A percentile compares a stretch with the other conserved stretches of the same genome.
These are phyloP conservation scores for Ceratobasidium sp. DNA, from an alignment of 1,284 basidiomycete species.

Conservation along the genomic window DNA sequence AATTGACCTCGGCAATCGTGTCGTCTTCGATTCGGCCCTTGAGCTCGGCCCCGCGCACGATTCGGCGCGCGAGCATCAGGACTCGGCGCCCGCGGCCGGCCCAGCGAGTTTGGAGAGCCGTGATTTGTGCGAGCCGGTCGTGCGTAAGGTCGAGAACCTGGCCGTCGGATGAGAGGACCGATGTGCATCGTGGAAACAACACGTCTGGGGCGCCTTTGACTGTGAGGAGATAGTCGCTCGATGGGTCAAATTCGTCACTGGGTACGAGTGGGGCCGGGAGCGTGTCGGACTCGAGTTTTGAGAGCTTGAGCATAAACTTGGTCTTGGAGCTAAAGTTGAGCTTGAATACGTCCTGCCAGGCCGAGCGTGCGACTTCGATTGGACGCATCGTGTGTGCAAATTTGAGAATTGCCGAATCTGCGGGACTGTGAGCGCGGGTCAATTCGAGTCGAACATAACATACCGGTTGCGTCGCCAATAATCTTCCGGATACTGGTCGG, in stretches of 20 bases:
- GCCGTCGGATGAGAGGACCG: constrained; percentile 46
- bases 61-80: constrained; percentile 43
- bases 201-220: constrained; percentile 54
- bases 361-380: constrained; percentile 37
- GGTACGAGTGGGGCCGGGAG: constrained; percentile 45
- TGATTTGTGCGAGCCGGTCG: constrained; percentile 43
- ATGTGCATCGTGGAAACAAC: constrained; percentile 50
- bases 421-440: constrained; percentile 44
- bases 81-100: constrained; percentile 56
- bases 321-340: constrained; percentile 55
- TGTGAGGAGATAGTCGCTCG: constrained; percentile 46
- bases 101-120: constrained; percentile 49
- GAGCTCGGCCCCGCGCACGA: constrained; percentile 37
- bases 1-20: constrained; percentile 43
- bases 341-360: constrained; percentile 52
- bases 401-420: constrained; percentile 54
- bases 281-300: constrained; percentile 40
- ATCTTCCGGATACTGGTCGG: constrained; percentile 48
- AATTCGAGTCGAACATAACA: constrained; percentile 1
- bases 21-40: constrained; percentile 47
- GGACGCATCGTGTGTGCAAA: constrained; percentile 50
- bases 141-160: constrained; percentile 48
- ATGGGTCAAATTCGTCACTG: constrained; percentile 41
- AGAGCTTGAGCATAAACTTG: constrained; percentile 55
- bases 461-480: constrained; percentile 59